Conservation (phyloP, 768 basidiomycete genomes). For the Pleurotus salmoneostramineus region DNA sequence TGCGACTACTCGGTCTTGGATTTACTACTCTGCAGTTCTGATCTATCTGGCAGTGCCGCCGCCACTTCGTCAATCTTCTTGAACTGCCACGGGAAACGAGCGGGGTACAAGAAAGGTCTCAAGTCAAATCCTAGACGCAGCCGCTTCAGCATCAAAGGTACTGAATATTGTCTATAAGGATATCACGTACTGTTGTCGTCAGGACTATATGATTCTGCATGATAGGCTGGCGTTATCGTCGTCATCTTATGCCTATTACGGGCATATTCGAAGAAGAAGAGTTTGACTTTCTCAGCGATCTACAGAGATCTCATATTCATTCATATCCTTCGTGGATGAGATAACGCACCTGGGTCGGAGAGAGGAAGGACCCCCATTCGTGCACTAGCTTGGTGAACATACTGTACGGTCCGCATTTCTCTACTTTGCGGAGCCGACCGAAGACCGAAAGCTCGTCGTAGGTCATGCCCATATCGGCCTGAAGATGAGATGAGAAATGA, state of each 20-base stretch:
- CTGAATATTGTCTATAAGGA: neutral
- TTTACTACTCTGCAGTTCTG: constrained; percentile 33
- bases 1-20: constrained; percentile 42
- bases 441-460: constrained; percentile 95
- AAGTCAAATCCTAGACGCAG: constrained; percentile 76
- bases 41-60: constrained; percentile 69
- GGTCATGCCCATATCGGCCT: constrained; percentile 99
- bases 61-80: constrained; percentile 90
- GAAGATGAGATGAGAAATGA: constrained; percentile 6
- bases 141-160: neutral
- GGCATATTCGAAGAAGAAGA: constrained; percentile 96
- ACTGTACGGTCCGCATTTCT: constrained; percentile 97
- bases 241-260: constrained; percentile 99
- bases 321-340: neutral
- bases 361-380: constrained; percentile 87
- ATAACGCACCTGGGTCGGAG: constrained; percentile 68
- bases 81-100: constrained; percentile 96
- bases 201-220: constrained; percentile 94
- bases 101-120: constrained; percentile 94
- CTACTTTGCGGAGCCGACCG: constrained; percentile 89
- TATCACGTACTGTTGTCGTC: constrained; percentile 83
- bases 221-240: constrained; percentile 89
- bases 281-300: constrained; percentile 97
- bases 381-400: constrained; percentile 94
- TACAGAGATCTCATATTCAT: constrained; percentile 21